Evolutionary conservation across 805 yeast species (phyloP).

Genomic region (Yarrowia sp.): DNA sequence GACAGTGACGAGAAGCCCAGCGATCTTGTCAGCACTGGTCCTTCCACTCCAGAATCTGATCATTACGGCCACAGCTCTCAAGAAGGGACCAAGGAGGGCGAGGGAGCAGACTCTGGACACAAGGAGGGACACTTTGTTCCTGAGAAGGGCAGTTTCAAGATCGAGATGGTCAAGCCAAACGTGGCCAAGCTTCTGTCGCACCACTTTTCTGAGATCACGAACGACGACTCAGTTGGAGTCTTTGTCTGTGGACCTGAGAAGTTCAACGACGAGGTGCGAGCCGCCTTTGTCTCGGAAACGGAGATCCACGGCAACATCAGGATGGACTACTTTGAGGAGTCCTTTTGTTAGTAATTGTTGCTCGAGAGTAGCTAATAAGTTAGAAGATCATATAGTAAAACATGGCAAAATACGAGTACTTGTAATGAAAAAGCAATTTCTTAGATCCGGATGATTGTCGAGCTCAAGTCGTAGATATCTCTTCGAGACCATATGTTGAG

Average conservation of each 20-base stretch:
- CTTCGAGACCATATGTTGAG: background rate
- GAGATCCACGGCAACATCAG: background rate
- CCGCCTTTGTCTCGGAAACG: background rate
- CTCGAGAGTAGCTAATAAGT: background rate
- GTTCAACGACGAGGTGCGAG: constrained; percentile 25
- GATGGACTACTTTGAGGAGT: constrained; percentile 23
- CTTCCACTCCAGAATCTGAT: no score
- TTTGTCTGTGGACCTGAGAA: constrained; percentile 18
- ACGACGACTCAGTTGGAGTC: constrained; percentile 8
- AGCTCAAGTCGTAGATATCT: no score
- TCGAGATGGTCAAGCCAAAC: background rate
- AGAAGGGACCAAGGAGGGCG: background rate
- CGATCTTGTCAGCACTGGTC: background rate
- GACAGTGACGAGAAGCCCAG: background rate
- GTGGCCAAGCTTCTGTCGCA: background rate
- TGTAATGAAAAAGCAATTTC: no score
- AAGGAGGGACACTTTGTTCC: background rate
- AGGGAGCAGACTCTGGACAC: no score
- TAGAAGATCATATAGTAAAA: background rate
- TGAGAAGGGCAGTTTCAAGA: constrained; percentile 1
- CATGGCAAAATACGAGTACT: background rate
- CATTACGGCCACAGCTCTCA: no score
- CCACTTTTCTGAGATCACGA: constrained; percentile 1
- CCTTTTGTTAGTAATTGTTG: constrained; percentile 11
- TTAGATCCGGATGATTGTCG: no score